A percentile compares a stretch with the other conserved stretches of the same genome.
phyloP scores from a whole-genome alignment of 306 rosid species.

The Parietaria judaica region DNA sequence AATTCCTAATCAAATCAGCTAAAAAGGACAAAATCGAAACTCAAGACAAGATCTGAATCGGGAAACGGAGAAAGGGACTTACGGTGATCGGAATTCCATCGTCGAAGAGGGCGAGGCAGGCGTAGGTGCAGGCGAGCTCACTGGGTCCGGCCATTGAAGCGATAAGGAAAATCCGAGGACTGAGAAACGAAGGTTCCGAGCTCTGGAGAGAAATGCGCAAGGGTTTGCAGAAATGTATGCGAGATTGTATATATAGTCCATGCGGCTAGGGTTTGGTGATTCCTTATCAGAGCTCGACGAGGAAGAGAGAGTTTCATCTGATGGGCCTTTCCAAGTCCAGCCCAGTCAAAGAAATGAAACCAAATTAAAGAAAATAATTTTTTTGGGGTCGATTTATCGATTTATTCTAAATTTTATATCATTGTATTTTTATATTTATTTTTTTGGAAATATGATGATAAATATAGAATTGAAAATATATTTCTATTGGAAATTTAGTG shows the following conservation, averaged over 20 bases:
- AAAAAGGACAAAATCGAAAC: background rate
- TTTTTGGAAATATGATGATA: no score
- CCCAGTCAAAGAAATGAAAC: background rate
- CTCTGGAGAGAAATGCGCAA: background rate
- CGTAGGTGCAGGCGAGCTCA: constrained; percentile 52
- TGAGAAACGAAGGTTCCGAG: background rate
- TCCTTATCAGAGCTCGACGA: background rate
- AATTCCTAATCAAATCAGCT: background rate
- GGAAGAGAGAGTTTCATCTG: background rate
- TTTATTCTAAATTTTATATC: no score
- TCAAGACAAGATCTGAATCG: background rate
- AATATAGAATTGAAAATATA: no score
- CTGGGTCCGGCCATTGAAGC: constrained; percentile 33
- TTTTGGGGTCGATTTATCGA: no score
- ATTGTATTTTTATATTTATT: no score
- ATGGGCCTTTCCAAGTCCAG: background rate
- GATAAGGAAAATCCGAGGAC: background rate
- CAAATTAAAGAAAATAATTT: no score
- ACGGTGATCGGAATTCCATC: constrained; percentile 66
- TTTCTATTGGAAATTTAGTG: no score
- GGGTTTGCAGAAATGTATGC: background rate
- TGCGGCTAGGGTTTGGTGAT: constrained; percentile 16
- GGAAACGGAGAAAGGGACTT: background rate
- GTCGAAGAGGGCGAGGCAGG: constrained; percentile 53
- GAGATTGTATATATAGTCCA: constrained; percentile 4